Percentiles rank a stretch among this genome's conserved stretches.
Evolutionary conservation across 352 stramenopile genomes (phyloP).

Genomic region (Thraustotheca clavata): DNA sequence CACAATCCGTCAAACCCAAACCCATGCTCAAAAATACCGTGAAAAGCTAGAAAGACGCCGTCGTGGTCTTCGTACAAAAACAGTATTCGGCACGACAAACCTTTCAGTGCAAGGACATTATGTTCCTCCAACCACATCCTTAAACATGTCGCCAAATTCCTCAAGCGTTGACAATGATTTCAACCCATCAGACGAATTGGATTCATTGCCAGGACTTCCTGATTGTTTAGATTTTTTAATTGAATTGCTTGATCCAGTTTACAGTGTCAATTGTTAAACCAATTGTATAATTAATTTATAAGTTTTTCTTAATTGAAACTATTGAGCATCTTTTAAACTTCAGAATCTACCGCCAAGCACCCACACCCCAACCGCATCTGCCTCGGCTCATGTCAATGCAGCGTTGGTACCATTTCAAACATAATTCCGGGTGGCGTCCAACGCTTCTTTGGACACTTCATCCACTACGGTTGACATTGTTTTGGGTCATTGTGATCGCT

Average conservation of each 20-base stretch:
- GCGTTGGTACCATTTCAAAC: background rate
- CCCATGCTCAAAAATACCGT: conserved; percentile 92
- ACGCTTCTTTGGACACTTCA: conserved; percentile 13
- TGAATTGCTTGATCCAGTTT: background rate
- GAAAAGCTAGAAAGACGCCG: conserved; percentile 55
- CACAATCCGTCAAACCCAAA: conserved; percentile 90
- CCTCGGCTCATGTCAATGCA: background rate
- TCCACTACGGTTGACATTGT: conserved; percentile 10
- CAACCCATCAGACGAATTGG: background rate
- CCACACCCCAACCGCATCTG: too few species aligned
- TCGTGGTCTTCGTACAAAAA: conserved; percentile 27
- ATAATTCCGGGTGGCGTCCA: background rate
- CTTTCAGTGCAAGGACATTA: too few species aligned
- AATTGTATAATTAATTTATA: background rate
- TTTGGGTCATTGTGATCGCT: too few species aligned
- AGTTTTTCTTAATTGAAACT: background rate
- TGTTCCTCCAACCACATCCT: too few species aligned
- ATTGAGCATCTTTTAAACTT: background rate
- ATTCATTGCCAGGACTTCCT: background rate
- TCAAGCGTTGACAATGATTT: too few species aligned
- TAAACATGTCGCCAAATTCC: too few species aligned
- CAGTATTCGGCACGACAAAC: background rate
- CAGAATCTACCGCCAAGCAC: background rate
- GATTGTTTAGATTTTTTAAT: conserved; percentile 5
- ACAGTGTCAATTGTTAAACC: background rate